Conservation (phyloP, 179 eudicot species). For the Dionaea muscipula region DNA sequence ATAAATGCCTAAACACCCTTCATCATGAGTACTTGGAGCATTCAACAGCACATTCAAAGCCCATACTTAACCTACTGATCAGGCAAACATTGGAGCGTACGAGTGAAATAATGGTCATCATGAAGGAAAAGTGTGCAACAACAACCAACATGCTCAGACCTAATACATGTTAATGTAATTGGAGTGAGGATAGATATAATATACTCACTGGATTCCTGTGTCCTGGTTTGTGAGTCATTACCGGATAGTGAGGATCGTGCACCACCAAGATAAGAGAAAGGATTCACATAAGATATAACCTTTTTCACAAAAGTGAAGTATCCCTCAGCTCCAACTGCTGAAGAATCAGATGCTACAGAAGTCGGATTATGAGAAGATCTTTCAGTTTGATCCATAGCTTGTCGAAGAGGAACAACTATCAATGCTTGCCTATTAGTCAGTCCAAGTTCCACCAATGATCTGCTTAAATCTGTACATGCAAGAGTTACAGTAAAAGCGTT, state of each 20-base stretch:
- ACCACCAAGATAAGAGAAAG: slow-evolving; percentile 41
- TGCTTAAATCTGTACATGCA: slow-evolving; percentile 27
- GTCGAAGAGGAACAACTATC: slow-evolving; percentile 29
- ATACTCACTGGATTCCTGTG: slow-evolving; percentile 32
- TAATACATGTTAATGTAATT: not conserved
- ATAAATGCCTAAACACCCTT: no score
- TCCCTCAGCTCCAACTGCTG: slow-evolving; percentile 24
- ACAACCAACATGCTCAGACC: not conserved
- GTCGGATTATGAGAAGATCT: slow-evolving; percentile 13
- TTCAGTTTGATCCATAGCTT: slow-evolving; percentile 10
- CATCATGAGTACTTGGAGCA: no score
- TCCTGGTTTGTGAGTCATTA: slow-evolving; percentile 26
- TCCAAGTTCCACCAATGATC: slow-evolving; percentile 32
- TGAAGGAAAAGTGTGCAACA: no score
- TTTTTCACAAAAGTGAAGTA: slow-evolving; percentile 26
- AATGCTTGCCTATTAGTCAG: slow-evolving; percentile 42
- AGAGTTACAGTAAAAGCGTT: not conserved
- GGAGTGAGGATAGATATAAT: not conserved
- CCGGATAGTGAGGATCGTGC: slow-evolving; percentile 25
- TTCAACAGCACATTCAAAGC: no score
- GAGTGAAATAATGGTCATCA: not conserved
- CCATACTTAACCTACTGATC: no score
- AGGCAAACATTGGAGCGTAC: no score
- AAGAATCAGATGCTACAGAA: slow-evolving; percentile 13
- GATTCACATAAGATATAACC: slow-evolving; percentile 36